Conservation (phyloP, 2,329 filamentous ascomycete genomes). For the Pyrenophora seminiperda region DNA sequence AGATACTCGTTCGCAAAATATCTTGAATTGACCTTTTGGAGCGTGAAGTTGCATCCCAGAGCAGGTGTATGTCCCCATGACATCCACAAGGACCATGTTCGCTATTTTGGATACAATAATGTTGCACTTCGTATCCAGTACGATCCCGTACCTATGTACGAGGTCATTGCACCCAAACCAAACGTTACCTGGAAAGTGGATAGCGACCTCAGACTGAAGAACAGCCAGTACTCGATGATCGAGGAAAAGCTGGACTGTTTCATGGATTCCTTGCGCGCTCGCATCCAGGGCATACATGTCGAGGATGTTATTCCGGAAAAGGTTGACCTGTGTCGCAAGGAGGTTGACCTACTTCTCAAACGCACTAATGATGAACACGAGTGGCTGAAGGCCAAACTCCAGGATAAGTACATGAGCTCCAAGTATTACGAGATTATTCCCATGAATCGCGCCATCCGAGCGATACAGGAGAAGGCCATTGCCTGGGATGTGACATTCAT, state of each 20-base stretch:
- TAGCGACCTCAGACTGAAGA: conserved; percentile 88
- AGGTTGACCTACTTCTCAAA: conserved; percentile 78
- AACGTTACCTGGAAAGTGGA: conserved; percentile 98
- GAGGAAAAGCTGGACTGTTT: conserved; percentile 85
- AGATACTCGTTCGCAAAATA: conserved; percentile 99
- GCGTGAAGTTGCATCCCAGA: conserved; percentile 75
- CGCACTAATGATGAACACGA: conserved; percentile 84
- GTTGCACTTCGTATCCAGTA: conserved; percentile 88
- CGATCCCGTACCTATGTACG: conserved; percentile 87
- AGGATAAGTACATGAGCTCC: conserved; percentile 88
- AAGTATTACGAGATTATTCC: conserved; percentile 98
- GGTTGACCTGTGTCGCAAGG: conserved; percentile 76
- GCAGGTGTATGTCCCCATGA: conserved; percentile 85
- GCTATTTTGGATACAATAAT: conserved; percentile 89
- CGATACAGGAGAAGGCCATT: conserved; percentile 89
- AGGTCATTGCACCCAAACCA: conserved; percentile 89
- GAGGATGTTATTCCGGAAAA: conserved; percentile 91
- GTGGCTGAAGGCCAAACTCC: conserved; percentile 74
- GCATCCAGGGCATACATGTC: conserved; percentile 86
- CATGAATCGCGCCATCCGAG: conserved; percentile 83
- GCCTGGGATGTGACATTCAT: conserved; percentile 92
- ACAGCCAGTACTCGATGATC: conserved; percentile 81
- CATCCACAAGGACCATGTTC: conserved; percentile 86
- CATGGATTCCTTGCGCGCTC: conserved; percentile 81
- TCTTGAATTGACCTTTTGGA: conserved; percentile 97